Base-by-base conservation (phyloP, 352 stramenopile genomes). In the Pythium volutum region DNA sequence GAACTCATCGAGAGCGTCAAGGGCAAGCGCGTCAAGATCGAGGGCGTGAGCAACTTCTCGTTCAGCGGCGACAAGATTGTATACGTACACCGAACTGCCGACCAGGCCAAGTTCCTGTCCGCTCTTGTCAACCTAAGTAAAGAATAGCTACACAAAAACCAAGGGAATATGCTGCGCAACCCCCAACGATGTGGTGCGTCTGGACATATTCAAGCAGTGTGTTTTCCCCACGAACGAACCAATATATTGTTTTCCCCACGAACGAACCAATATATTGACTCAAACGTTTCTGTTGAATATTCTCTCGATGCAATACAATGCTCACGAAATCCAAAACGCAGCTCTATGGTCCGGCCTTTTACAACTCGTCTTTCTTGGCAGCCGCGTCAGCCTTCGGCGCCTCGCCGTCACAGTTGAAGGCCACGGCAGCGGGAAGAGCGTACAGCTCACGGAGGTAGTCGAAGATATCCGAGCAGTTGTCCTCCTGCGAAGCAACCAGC, bases 41-140 rank as follows among this genome's bases (percentile, higher is more conserved):
- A 94, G 52, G 85, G 85, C 26, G 85, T 94, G 16, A 93, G 83
- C 79, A 94, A 91, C 73, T 94, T 90, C 34, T 93, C 83, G 7
- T 94, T 94, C 59, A 90, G 79, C 50, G 80, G 81, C 20, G 81
- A 94, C 79, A 94, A 94, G 65, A 92, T 94, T 64, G 83, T 92
- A 59, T 94, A 94, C 61, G 84, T 94, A 49, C 85, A 94, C 62
- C 85, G 85, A 14, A 94, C 83, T 27, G 85, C 83, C n/a, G 85
- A 94, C 71, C 85, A 94, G 62, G 85, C 85, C 64, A 94, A 94
- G 77, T 91, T 94, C 61, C 68, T 94, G 38, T 92, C 84, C 42
- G 79, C 81, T 6, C 74, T 94, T 5, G 84, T 94, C 39, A 87
- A 75, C 45, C 59, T 90, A 68, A 89, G 78, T 73, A 89, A 88